Percentiles rank a stretch among this genome's conserved stretches.
These are phyloP conservation scores for Hylodesmum podocarpum DNA, from an alignment of 306 rosid genomes.

Conservation along the genomic window DNA sequence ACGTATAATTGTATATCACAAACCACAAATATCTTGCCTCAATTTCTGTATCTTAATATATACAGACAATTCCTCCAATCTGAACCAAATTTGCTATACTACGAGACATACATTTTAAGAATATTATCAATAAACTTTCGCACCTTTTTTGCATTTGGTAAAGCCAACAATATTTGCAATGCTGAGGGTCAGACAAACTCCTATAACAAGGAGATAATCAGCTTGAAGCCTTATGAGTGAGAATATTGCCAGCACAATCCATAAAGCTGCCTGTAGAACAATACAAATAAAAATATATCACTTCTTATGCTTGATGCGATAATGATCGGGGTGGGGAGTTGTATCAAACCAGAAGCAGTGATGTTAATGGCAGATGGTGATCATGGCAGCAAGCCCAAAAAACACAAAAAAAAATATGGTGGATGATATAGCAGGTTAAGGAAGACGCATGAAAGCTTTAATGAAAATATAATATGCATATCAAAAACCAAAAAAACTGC, in stretches of 20 bases:
- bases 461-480: background rate
- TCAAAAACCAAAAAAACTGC: background rate
- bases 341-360: background rate
- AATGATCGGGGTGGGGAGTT: background rate
- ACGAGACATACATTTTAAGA: constrained; percentile 2
- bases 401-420: background rate
- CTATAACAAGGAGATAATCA: constrained; percentile 92
- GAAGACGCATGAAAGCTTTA: background rate
- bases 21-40: background rate
- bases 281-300: constrained; percentile 7
- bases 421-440: background rate
- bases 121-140: constrained; percentile 20
- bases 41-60: background rate
- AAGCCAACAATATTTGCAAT: constrained; percentile 94
- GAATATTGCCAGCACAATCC: constrained; percentile 86
- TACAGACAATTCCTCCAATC: background rate
- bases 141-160: constrained; percentile 97
- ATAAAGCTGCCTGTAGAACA: constrained; percentile 62
- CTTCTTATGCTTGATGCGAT: background rate
- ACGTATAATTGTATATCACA: background rate
- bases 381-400: background rate
- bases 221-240: constrained; percentile 96
- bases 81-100: background rate
- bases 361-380: background rate
- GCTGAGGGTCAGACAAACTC: constrained; percentile 95